A percentile compares a stretch with the other conserved stretches of the same genome.
phyloP scores from a whole-genome alignment of 108 stramenopile genomes.

The Cyclostephanos tholiformis region DNA sequence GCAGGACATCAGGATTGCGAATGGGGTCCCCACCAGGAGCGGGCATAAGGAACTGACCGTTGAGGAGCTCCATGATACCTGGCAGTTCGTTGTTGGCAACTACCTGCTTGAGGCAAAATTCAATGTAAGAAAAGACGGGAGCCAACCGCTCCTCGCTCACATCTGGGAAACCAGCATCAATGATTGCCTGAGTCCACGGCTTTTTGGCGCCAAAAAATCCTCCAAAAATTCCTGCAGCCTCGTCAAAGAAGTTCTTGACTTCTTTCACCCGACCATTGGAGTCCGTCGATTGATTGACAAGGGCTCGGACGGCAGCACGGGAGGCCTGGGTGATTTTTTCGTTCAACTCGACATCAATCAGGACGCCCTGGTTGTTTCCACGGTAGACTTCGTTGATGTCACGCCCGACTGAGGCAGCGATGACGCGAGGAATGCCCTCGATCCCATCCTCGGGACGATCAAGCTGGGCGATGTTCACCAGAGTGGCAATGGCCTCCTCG shows the following conservation, averaged over 20 bases:
- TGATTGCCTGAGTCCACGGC: constrained; percentile 91
- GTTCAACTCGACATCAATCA: constrained; percentile 89
- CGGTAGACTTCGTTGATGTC: constrained; percentile 95
- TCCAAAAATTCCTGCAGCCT: constrained; percentile 73
- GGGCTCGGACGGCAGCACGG: constrained; percentile 90
- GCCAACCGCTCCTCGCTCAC: constrained; percentile 81
- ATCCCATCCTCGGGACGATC: constrained; percentile 94
- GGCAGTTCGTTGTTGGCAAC: constrained; percentile 97
- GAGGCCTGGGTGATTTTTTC: constrained; percentile 79
- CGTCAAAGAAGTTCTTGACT: constrained; percentile 89
- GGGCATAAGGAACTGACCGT: constrained; percentile 94
- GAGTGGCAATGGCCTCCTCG: constrained; percentile 93
- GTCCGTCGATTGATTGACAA: constrained; percentile 90
- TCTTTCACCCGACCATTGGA: constrained; percentile 93
- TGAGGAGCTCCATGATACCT: constrained; percentile 91
- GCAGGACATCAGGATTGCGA: constrained; percentile 96
- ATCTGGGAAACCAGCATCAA: constrained; percentile 84
- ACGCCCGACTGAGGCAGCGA: constrained; percentile 90
- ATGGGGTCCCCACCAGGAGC: constrained; percentile 98
- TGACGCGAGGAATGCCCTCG: constrained; percentile 91
- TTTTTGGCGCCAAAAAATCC: constrained; percentile 74
- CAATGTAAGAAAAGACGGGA: constrained; percentile 89
- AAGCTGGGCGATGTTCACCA: constrained; percentile 95
- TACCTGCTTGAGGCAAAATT: constrained; percentile 96
- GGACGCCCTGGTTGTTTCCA: constrained; percentile 88